Base-by-base conservation (phyloP, 495 filamentous ascomycete species). In the Tuber umbilicatum region DNA sequence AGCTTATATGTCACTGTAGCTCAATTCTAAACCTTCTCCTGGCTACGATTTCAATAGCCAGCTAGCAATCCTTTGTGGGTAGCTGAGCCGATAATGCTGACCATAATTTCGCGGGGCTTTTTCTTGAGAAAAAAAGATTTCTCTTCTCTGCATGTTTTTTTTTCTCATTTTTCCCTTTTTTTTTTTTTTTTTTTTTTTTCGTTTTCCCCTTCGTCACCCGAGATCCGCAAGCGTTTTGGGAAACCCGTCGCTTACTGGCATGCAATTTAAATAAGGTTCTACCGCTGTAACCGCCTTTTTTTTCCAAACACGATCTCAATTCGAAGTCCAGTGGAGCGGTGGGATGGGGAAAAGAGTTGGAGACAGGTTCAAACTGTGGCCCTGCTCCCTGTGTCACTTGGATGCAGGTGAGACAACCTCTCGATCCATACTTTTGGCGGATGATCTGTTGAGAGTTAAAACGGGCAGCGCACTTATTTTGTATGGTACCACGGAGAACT, bases 191-290 rank as follows among this genome's bases (percentile, higher is more conserved):
- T 60, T 31, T 31, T 35, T 64, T 35, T 5, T n/a, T 10, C 1
- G 7, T 21, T 23, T 9, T 16, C n/a, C 50, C n/a, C 0, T 31
- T 31, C n/a, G 23, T 60, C 9, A 10, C 16, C 27, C 6, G 50
- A 31, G n/a, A 60, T 60, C 55, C 14, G 27, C 12, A 27, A 5
- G 55, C n/a, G 1, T 64, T 64, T 64, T 64, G 27, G 55, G 55
- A 35, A 64, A 64, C 19, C 55, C 55, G 55, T 64, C 55, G 55
- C 31, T 64, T 35, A 64, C n/a, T n/a, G n/a, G n/a, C n/a, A n/a
- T 17, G 55, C 55, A 64, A 64, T 64, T 64, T 64, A 64, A 64
- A 64, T 64, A 64, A 64, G 55, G 55, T 64, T 64, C 17, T 64
- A 35, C 55, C 55, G 55, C 55, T 35, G 27, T 64, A 64, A 19